These are phyloP conservation scores for Populus tomentosa DNA, from an alignment of 441 rosid species.

Conservation along the genomic window DNA sequence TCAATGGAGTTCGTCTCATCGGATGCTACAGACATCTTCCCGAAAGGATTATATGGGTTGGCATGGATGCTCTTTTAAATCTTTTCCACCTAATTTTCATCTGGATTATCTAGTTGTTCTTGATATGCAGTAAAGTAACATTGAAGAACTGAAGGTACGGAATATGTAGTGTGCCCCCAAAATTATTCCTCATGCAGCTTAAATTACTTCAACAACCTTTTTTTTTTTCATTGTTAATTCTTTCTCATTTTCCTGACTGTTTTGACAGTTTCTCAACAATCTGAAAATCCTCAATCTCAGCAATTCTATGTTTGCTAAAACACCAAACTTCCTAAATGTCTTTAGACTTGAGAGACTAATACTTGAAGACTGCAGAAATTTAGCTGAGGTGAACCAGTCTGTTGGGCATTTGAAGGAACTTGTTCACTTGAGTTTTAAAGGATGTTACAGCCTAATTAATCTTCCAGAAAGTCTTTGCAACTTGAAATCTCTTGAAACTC, in stretches of 20 bases:
- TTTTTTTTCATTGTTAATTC: background rate
- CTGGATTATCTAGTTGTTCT: slow-evolving; percentile 16
- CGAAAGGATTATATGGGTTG: slow-evolving; percentile 1
- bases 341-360: too few species aligned
- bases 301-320: background rate
- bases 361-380: too few species aligned
- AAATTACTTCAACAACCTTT: background rate
- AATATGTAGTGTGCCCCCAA: background rate
- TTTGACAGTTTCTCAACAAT: too few species aligned
- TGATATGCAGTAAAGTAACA: slow-evolving; percentile 3
- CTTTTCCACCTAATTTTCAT: slow-evolving; percentile 8
- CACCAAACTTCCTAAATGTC: too few species aligned
- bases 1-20: slow-evolving; percentile 7
- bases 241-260: background rate
- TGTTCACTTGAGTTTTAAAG: too few species aligned
- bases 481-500: too few species aligned
- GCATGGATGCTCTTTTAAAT: slow-evolving; percentile 20
- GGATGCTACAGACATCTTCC: too few species aligned
- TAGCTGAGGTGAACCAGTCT: too few species aligned
- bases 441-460: too few species aligned
- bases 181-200: background rate
- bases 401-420: too few species aligned
- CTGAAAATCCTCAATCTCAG: slow-evolving; percentile 8
- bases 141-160: slow-evolving; percentile 16
- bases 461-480: too few species aligned